A percentile compares a stretch with the other conserved stretches of the same genome.
These are phyloP conservation scores for Xylaria sp. DNA, from an alignment of 2,329 filamentous ascomycete genomes.

Conservation along the genomic window DNA sequence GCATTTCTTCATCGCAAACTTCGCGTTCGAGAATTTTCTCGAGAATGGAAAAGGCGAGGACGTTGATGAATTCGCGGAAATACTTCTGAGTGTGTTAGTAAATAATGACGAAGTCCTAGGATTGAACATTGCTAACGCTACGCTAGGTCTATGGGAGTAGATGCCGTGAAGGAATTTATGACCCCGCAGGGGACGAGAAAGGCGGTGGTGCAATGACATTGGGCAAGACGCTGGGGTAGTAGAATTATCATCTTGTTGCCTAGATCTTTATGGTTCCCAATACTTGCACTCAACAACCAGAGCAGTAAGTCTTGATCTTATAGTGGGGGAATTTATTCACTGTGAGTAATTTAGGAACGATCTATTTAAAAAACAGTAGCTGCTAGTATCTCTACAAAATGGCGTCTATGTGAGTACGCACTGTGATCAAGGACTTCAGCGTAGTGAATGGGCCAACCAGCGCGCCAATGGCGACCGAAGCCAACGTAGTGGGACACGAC, in stretches of 20 bases:
- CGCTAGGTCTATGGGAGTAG: conserved; percentile 44
- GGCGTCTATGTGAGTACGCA: not conserved
- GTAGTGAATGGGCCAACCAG: not conserved
- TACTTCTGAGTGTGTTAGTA: conserved; percentile 44
- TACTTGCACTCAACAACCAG: not conserved
- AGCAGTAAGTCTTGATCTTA: not conserved
- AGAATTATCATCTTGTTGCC: too few species aligned
- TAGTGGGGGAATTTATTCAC: not conserved
- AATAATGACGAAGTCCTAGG: not conserved
- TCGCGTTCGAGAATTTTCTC: conserved; percentile 44
- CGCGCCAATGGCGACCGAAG: not conserved
- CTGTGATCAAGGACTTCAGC: not conserved
- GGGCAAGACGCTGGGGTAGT: too few species aligned
- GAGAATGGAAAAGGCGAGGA: conserved; percentile 44
- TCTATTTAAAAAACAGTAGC: not conserved
- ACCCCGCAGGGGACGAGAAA: not conserved
- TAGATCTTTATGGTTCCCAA: not conserved
- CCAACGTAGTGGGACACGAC: not conserved
- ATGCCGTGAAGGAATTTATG: conserved; percentile 43
- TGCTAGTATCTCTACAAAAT: not conserved
- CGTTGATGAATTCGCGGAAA: conserved; percentile 48
- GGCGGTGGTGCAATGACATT: not conserved
- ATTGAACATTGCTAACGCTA: conserved; percentile 28
- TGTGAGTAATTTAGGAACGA: not conserved
- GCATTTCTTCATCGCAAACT: conserved; percentile 46